Evolutionary conservation across 129 eudicot species (phyloP).

Genomic region (Mikania micrantha): DNA sequence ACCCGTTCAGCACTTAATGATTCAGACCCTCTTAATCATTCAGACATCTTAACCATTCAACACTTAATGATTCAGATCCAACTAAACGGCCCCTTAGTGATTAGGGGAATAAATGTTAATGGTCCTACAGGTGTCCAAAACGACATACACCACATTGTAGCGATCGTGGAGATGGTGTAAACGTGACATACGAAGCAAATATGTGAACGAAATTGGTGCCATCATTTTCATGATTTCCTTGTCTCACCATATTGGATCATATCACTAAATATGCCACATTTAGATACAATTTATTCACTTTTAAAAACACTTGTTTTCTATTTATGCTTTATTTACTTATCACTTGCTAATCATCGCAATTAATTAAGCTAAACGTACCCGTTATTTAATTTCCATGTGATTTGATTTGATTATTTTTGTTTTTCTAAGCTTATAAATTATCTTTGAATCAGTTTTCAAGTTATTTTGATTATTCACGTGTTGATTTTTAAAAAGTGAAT

Average conservation of each 20-base stretch:
- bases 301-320: not conserved
- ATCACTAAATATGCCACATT: conserved; percentile 10
- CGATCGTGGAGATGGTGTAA: conserved; percentile 19
- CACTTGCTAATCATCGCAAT: conserved; percentile 4
- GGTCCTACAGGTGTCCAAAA: conserved; percentile 34
- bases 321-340: conserved; percentile 10
- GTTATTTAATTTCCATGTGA: not conserved
- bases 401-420: not conserved
- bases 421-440: too few relatives aligned
- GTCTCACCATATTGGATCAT: conserved; percentile 42
- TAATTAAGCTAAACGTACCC: not conserved
- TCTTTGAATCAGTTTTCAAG: too few relatives aligned
- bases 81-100: not conserved
- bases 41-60: too few relatives aligned
- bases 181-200: conserved; percentile 31
- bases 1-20: too few relatives aligned
- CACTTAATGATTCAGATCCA: too few relatives aligned
- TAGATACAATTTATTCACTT: conserved; percentile 17
- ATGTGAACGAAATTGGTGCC: conserved; percentile 30
- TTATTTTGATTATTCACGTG: too few relatives aligned
- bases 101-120: not conserved
- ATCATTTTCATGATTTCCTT: conserved; percentile 45
- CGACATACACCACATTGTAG: conserved; percentile 49
- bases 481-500: too few relatives aligned
- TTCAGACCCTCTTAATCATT: too few relatives aligned